phyloP scores from a whole-genome alignment of 495 filamentous ascomycete species.

The Acidomyces sp. region DNA sequence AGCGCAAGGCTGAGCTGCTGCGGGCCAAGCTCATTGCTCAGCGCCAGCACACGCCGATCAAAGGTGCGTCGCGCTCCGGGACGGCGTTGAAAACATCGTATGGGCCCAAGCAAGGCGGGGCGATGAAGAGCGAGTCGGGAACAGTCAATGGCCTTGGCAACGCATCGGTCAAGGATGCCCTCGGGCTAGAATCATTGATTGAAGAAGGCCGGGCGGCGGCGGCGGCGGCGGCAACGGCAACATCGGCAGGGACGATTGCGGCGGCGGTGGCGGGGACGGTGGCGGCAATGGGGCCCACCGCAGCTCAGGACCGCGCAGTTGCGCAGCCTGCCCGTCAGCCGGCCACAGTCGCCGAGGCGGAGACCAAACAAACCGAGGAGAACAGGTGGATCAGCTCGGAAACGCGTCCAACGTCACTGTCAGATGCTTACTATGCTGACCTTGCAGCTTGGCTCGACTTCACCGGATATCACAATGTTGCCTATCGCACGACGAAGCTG shows the following conservation, averaged over 20 bases:
- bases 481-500: conserved; percentile 36
- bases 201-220: conserved; percentile 10
- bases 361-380: not conserved
- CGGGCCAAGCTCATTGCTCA: conserved; percentile 17
- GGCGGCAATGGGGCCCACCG: not conserved
- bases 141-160: not conserved
- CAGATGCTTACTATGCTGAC: conserved; percentile 29
- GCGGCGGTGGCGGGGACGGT: not conserved
- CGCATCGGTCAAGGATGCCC: not conserved
- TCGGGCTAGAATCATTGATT: conserved; percentile 3
- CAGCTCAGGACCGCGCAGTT: not conserved
- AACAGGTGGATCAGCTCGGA: not conserved
- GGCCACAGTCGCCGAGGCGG: not conserved
- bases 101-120: not conserved
- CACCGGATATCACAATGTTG: conserved; percentile 43
- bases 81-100: conserved; percentile 3
- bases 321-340: not conserved
- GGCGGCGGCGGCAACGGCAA: not conserved
- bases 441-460: conserved; percentile 48
- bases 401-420: not conserved
- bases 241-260: too few species aligned
- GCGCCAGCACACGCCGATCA: conserved; percentile 11
- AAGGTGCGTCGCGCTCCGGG: not conserved
- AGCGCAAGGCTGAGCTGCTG: conserved; percentile 11
- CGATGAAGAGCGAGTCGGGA: too few species aligned